Base-by-base conservation (phyloP, 192 early-diverging fungal genomes). In the Linnemannia schmuckeri region DNA sequence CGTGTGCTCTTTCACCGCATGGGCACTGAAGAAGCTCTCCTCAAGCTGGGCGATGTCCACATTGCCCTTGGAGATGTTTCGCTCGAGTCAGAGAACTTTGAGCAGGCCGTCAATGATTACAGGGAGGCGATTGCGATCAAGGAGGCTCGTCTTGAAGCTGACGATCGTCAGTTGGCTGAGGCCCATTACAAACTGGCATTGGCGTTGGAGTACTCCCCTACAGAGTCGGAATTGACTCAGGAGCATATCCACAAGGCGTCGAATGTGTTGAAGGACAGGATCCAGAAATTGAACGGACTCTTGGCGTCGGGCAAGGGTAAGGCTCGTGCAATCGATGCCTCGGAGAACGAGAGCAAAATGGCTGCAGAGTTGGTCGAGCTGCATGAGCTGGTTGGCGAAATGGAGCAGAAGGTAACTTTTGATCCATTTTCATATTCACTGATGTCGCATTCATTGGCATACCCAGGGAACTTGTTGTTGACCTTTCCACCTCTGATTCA, bases 21-120 rank as follows among this genome's bases (percentile, higher is more conserved):
- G 24, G 90, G 85, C 13, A 83, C 79, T 13, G 87, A 92, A 52
- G 89, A 90, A 52, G 81, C 90, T 18, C 82, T 91, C 79, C 71
- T 91, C 46, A 77, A 92, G 81, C 85, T 95, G 78, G 92, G 95
- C 41, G 93, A 95, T 89, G 88, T 96, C 76, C 92, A 94, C 78
- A 85, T 96, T 75, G 90, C 92, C 1, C 89, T 98, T 38, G 96
- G 97, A 47, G 97, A 98, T 82, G 93, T 98, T 10, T 97, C 95
- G 9, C 88, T 98, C 75, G 97, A 98, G 87, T 72, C 81, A 89
- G 95, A 93, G 70, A 93, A 93, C 82, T 95, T 95, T 89, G 91
- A 93, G 70, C 91, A 93, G 77, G 95, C 95, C 2, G 84, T 93
- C 22, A 81, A 89, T 22, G 95, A 96, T 80, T 95, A 88, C 71